phyloP scores from a whole-genome alignment of 352 stramenopile genomes.

The Phytophthora ramorum region DNA sequence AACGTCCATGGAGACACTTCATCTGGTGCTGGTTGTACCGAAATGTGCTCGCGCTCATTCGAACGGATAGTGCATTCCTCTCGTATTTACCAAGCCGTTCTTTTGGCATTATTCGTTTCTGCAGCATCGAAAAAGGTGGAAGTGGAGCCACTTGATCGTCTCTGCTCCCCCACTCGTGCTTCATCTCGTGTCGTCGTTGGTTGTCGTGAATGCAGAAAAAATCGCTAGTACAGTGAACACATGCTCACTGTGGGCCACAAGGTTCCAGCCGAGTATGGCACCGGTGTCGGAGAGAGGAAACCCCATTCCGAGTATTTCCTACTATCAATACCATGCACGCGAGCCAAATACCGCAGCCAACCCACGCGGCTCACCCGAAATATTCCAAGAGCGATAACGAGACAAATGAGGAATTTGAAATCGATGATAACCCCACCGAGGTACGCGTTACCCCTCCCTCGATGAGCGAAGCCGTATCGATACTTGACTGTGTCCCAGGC shows the following conservation, averaged over 20 bases:
- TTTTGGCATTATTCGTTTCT: not conserved
- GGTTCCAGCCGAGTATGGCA: too few species aligned
- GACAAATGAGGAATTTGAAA: constrained; percentile 35
- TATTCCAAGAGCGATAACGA: constrained; percentile 1
- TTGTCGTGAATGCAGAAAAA: constrained; percentile 16
- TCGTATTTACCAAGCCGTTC: not conserved
- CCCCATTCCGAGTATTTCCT: not conserved
- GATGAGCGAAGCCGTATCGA: constrained; percentile 5
- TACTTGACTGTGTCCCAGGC: constrained; percentile 1
- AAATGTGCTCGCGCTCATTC: constrained; percentile 12
- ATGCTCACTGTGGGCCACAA: constrained; percentile 22
- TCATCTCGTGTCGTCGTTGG: not conserved
- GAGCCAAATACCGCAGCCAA: not conserved
- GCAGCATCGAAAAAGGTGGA: not conserved
- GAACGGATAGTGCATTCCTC: not conserved
- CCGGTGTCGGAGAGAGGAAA: constrained; percentile 8
- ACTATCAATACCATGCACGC: not conserved
- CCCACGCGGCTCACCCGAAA: not conserved
- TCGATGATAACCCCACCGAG: constrained; percentile 36
- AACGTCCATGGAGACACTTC: constrained; percentile 27
- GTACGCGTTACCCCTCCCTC: constrained; percentile 6
- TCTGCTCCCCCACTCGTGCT: not conserved
- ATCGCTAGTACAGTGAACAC: constrained; percentile 22
- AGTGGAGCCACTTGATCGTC: not conserved
- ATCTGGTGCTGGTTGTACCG: constrained; percentile 36